Evolutionary conservation across 179 eudicot genomes (phyloP), one percentile per base, ranked within the genome.

Genomic region (Carnegiea gigantea): DNA sequence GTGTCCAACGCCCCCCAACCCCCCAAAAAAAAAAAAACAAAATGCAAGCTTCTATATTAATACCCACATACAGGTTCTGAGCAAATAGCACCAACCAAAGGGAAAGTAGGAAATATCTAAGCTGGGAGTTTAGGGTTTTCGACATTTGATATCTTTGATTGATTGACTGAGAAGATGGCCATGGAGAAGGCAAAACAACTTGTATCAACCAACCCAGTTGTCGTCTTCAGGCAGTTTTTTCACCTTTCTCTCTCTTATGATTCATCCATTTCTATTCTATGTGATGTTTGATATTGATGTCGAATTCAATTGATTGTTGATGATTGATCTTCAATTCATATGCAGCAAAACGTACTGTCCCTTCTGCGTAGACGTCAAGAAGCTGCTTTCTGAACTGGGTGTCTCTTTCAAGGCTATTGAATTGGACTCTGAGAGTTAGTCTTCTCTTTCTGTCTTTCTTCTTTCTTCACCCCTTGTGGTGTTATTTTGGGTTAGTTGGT

Each of bases 281-380:
- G 28, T 23, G 38, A 21, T 73, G 14, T 4, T 71, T 38, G 6
- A 15, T 59, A 7, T 24, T 46, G 36, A 65, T 15, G 36, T 49
- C 46, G 67, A 15, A 38, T 13, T 70, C n/a, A 33, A 70, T 3
- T 38, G 21, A 40, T 40, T 79, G 54, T 33, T 1, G 70, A 73
- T 86, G 72, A 24, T 18, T 3, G 74, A 73, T n/a, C 33, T 38
- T 40, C 6, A 6, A 17, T 57, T 26, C 70, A 65, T 67, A 43
- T 70, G 78, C 91, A 95, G 98, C 93, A 95, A 95, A 80, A 59
- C 88, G 10, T 87, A 43, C 83, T 95, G 98, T 62, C 93, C 98
- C 1, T 95, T 17, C 87, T 91, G 98, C 75, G 88, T 82, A 65
- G 81, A 80, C 59, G 98, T 93, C 85, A 95, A 95, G 97, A 85